Conservation (phyloP, 345 rosid species). For the Melaleuca alternifolia region DNA sequence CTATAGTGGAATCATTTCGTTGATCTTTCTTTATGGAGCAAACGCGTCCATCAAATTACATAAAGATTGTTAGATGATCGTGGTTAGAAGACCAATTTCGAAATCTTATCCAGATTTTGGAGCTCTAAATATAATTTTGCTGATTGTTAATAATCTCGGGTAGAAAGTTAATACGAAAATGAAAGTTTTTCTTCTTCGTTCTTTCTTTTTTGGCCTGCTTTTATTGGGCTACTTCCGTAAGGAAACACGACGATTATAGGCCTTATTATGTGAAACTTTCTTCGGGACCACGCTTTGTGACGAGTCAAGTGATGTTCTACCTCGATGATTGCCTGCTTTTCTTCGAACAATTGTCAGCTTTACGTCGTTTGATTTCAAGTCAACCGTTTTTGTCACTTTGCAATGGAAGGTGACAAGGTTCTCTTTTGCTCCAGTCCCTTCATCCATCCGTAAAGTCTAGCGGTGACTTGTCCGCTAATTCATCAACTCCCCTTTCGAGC, state of each 20-base stretch:
- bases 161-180: too few relatives aligned
- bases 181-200: too few relatives aligned
- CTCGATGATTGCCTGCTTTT: neutral
- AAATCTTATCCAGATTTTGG: neutral
- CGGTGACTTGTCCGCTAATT: neutral
- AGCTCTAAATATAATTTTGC: too few relatives aligned
- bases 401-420: neutral
- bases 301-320: neutral
- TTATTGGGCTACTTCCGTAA: too few relatives aligned
- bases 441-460: neutral
- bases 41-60: neutral
- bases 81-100: neutral
- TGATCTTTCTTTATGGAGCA: neutral
- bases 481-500: neutral
- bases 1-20: neutral
- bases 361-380: neutral
- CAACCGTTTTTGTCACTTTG: neutral
- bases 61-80: too few relatives aligned
- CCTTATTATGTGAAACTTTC: neutral
- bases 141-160: too few relatives aligned
- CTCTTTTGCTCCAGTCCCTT: neutral
- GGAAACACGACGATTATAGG: neutral
- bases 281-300: neutral
- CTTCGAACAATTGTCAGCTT: neutral
- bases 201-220: too few relatives aligned